Evolutionary conservation across 192 early-diverging fungal species (phyloP).

Genomic region (Coemansia sp.): DNA sequence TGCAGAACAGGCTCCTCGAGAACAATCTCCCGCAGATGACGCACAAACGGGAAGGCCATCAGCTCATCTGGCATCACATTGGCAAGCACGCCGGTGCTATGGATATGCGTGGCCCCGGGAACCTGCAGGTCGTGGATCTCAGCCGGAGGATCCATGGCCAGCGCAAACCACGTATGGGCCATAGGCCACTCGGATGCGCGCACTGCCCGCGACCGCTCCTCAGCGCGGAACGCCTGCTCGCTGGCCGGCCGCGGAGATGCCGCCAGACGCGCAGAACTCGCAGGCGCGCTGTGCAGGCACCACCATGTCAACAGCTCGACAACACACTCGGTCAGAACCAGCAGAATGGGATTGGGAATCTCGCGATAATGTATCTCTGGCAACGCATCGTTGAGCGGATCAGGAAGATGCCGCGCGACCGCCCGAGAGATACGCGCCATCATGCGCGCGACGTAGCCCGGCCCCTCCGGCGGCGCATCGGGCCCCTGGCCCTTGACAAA

Average conservation of each 20-base stretch:
- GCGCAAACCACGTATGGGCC: conserved; percentile 32
- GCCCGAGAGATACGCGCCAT: conserved; percentile 35
- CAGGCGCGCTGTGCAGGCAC: conserved; percentile 38
- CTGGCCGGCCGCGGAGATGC: conserved; percentile 6
- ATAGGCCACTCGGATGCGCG: conserved; percentile 36
- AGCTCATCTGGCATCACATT: conserved; percentile 53
- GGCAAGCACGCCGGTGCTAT: conserved; percentile 47
- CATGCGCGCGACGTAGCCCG: conserved; percentile 38
- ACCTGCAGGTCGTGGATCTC: conserved; percentile 10
- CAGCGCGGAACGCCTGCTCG: conserved; percentile 36
- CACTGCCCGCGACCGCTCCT: conserved; percentile 20
- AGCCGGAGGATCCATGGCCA: conserved; percentile 34
- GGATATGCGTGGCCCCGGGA: conserved; percentile 34
- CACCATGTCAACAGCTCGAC: conserved; percentile 55
- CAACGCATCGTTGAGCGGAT: conserved; percentile 25
- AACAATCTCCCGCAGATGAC: conserved; percentile 60
- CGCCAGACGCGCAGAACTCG: conserved; percentile 19
- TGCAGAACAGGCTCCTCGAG: conserved; percentile 59
- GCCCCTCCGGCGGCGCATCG: conserved; percentile 23
- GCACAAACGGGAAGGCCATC: conserved; percentile 51
- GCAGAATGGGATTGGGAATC: conserved; percentile 47
- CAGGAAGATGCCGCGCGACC: conserved; percentile 30
- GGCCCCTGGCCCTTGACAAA: conserved; percentile 30
- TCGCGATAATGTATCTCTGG: conserved; percentile 53
- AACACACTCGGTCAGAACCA: conserved; percentile 38